phyloP scores from a whole-genome alignment of 352 stramenopile genomes.

The Phytophthora lateralis region DNA sequence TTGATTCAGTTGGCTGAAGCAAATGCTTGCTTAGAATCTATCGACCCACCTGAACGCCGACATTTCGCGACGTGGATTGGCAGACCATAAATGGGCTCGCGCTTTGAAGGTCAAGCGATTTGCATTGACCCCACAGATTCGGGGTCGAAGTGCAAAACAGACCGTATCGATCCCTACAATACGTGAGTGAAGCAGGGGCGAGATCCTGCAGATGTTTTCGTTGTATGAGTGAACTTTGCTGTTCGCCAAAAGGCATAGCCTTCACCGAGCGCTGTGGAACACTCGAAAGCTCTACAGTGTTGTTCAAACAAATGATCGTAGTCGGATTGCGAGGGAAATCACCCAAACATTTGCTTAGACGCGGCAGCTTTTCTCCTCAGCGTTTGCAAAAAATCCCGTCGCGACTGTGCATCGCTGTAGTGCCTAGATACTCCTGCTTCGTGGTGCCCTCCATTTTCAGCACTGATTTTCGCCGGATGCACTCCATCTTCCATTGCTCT shows the following conservation, averaged over 20 bases:
- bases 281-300: too few species aligned
- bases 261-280: too few species aligned
- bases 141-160: constrained; percentile 6
- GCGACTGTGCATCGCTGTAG: constrained; percentile 31
- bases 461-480: neutral
- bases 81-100: constrained; percentile 20
- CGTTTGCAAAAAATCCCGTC: constrained; percentile 28
- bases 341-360: constrained; percentile 18
- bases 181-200: too few species aligned
- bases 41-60: too few species aligned
- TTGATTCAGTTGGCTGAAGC: constrained; percentile 26
- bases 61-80: constrained; percentile 26
- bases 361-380: constrained; percentile 24
- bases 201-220: too few species aligned
- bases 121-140: constrained; percentile 19
- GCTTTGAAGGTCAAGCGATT: constrained; percentile 5
- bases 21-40: constrained; percentile 27
- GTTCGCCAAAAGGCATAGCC: neutral
- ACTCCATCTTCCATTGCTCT: neutral
- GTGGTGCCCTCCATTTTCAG: neutral
- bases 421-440: constrained; percentile 12
- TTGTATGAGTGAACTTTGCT: neutral
- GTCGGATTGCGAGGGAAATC: neutral
- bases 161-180: too few species aligned
- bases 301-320: constrained; percentile 4